Evolutionary conservation across 306 rosid genomes (phyloP).

Genomic region (Rubus parviflorus): DNA sequence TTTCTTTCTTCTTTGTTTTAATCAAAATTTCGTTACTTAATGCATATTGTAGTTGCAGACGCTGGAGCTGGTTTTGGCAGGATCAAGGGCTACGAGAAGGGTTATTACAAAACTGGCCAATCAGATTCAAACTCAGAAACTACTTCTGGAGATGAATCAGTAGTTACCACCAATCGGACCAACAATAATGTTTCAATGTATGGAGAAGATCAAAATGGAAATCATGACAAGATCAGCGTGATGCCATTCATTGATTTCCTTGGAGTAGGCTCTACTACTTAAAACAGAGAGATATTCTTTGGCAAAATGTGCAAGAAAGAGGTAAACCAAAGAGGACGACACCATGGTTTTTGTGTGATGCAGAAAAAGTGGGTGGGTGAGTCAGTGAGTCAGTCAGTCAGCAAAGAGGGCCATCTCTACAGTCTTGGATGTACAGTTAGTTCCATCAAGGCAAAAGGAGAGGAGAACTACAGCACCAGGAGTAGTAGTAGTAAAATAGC

Average conservation of each 20-base stretch:
- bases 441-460: constrained; percentile 37
- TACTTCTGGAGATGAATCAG: constrained; percentile 70
- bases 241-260: constrained; percentile 84
- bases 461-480: constrained; percentile 14
- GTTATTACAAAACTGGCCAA: constrained; percentile 22
- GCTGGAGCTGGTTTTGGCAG: constrained; percentile 30
- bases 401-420: constrained; percentile 25
- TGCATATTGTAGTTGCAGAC: constrained; percentile 34
- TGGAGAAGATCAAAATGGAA: constrained; percentile 34
- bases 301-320: constrained; percentile 16
- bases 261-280: constrained; percentile 67
- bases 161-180: constrained; percentile 48
- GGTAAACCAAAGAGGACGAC: neutral
- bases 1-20: neutral
- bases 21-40: neutral
- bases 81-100: constrained; percentile 23
- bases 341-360: constrained; percentile 3
- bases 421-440: constrained; percentile 54
- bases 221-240: constrained; percentile 10
- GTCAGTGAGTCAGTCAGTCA: constrained; percentile 8
- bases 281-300: neutral
- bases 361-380: neutral
- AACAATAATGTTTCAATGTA: constrained; percentile 40
- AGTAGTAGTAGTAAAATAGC: neutral
- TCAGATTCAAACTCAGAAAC: constrained; percentile 74